phyloP scores from a whole-genome alignment of 148 eudicot genomes.

The Vaccinium vitisidaea region DNA sequence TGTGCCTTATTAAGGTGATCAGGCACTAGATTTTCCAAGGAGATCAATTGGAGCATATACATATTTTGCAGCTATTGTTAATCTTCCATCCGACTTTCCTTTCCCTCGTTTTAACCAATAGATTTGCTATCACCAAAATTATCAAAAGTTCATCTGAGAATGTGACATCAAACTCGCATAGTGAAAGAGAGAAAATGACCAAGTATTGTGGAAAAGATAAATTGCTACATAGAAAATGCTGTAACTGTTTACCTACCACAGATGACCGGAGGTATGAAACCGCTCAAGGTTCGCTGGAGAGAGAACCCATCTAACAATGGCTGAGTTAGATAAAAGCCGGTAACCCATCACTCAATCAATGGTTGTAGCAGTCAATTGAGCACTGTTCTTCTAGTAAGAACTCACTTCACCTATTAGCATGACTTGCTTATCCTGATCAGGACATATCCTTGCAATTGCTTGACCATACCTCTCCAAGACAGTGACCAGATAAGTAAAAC shows the following conservation, averaged over 20 bases:
- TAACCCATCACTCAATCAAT: slow-evolving; percentile 99
- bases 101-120: too few relatives aligned
- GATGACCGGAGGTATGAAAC: slow-evolving; percentile 78
- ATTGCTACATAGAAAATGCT: not conserved
- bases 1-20: too few relatives aligned
- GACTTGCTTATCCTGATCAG: slow-evolving; percentile 67
- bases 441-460: slow-evolving; percentile 69
- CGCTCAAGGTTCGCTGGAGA: slow-evolving; percentile 63
- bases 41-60: too few relatives aligned
- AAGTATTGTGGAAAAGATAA: too few relatives aligned
- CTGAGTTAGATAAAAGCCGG: slow-evolving; percentile 92
- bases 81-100: too few relatives aligned
- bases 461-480: slow-evolving; percentile 98
- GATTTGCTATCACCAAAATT: too few relatives aligned
- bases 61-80: too few relatives aligned
- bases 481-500: slow-evolving; percentile 93
- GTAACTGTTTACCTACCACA: slow-evolving; percentile 67
- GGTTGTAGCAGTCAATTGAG: slow-evolving; percentile 91
- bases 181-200: too few relatives aligned
- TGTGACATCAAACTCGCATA: too few relatives aligned
- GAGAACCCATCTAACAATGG: slow-evolving; percentile 94
- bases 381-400: slow-evolving; percentile 78
- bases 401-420: slow-evolving; percentile 77
- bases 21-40: too few relatives aligned
- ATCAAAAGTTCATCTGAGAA: too few relatives aligned